Percentiles rank a stretch among this genome's conserved stretches.
Evolutionary conservation across 1,284 basidiomycete genomes (phyloP).

Genomic region (Cryptococcus deneoformans): DNA sequence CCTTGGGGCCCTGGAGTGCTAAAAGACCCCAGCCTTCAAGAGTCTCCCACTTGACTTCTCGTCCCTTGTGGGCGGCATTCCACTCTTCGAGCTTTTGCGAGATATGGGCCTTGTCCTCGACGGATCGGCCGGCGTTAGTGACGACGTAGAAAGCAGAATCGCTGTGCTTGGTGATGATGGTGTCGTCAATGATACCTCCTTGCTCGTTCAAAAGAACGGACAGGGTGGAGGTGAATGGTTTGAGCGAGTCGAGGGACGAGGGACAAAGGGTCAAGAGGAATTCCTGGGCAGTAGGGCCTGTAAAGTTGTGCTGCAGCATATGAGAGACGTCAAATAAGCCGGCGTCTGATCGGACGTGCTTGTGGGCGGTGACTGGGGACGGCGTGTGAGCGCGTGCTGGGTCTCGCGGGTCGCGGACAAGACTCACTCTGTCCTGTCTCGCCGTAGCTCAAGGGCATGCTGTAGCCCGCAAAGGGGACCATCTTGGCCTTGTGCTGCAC

Average conservation of each 20-base stretch:
- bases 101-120: slow-evolving; percentile 80
- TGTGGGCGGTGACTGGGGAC: slow-evolving; percentile 76
- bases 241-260: slow-evolving; percentile 67
- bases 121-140: slow-evolving; percentile 88
- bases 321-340: slow-evolving; percentile 98
- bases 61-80: slow-evolving; percentile 59
- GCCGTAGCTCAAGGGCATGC: slow-evolving; percentile 90
- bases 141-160: slow-evolving; percentile 86
- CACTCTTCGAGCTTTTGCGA: slow-evolving; percentile 64
- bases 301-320: slow-evolving; percentile 90
- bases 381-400: not conserved
- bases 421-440: slow-evolving; percentile 73
- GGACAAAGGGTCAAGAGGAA: slow-evolving; percentile 86
- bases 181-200: slow-evolving; percentile 96
- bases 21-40: slow-evolving; percentile 84
- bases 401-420: not conserved
- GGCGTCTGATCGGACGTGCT: slow-evolving; percentile 77
- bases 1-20: slow-evolving; percentile 87
- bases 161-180: slow-evolving; percentile 77
- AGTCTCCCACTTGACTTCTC: slow-evolving; percentile 73
- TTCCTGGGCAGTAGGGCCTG: slow-evolving; percentile 65
- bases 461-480: slow-evolving; percentile 91
- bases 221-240: slow-evolving; percentile 70
- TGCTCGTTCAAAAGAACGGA: slow-evolving; percentile 83
- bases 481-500: slow-evolving; percentile 82